phyloP scores from a whole-genome alignment of 1,284 basidiomycete species.

The Coniferiporia sulphurascens region DNA sequence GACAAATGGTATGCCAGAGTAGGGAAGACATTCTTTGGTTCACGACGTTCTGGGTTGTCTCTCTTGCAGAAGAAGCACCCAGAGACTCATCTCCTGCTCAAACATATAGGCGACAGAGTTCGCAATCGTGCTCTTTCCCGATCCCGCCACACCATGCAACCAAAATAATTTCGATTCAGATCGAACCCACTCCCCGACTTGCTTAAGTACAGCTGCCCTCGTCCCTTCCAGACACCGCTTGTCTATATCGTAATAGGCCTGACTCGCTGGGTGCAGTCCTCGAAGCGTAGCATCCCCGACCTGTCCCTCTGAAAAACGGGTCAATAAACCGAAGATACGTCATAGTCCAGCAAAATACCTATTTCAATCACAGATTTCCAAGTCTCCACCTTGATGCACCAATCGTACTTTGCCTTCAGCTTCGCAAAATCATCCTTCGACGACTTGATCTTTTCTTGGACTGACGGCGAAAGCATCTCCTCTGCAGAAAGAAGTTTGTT shows the following conservation, averaged over 20 bases:
- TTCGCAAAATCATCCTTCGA: neutral
- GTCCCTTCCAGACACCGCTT: neutral
- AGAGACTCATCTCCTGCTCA: slow-evolving; percentile 27
- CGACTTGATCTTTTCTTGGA: neutral
- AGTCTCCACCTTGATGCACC: neutral
- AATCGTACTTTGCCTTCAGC: neutral
- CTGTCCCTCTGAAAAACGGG: neutral
- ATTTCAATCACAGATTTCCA: neutral
- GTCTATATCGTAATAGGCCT: neutral
- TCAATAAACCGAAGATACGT: neutral
- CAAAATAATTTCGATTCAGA: slow-evolving; percentile 26
- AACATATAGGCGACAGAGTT: slow-evolving; percentile 28
- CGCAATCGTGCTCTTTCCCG: slow-evolving; percentile 30
- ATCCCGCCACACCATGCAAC: slow-evolving; percentile 19
- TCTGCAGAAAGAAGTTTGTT: neutral
- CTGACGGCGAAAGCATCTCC: neutral
- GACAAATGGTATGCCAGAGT: neutral
- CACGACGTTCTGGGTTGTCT: no score
- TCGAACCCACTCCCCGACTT: neutral
- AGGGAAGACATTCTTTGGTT: slow-evolving; percentile 1
- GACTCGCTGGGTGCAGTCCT: neutral
- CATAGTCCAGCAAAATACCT: neutral
- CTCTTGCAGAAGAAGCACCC: slow-evolving; percentile 16
- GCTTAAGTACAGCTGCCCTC: neutral
- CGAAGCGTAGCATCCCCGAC: neutral